phyloP scores from a whole-genome alignment of 495 filamentous ascomycete species.

The Jackrogersella minutella region DNA sequence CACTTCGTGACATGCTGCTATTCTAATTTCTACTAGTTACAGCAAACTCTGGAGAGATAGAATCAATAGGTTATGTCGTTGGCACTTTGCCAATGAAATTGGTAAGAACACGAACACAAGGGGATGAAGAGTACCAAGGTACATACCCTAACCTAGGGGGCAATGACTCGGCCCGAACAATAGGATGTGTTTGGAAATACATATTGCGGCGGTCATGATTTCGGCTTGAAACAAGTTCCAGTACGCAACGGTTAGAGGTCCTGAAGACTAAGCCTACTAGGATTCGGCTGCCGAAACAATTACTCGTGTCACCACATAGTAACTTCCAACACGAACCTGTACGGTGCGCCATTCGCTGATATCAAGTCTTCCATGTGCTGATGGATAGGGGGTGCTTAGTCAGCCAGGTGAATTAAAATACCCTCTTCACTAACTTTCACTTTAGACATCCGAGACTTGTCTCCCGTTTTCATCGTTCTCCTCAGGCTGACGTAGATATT shows the following conservation, averaged over 20 bases:
- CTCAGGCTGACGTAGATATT: not conserved
- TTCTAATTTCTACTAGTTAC: not conserved
- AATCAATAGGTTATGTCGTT: not conserved
- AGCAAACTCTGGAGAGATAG: not conserved
- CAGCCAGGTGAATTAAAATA: not conserved
- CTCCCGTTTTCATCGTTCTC: not conserved
- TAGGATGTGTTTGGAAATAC: not conserved
- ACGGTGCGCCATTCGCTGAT: no score
- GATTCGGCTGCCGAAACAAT: conserved; percentile 31
- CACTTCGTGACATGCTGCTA: not conserved
- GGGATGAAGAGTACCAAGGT: not conserved
- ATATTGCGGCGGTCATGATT: not conserved
- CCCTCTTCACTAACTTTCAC: not conserved
- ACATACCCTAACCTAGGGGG: not conserved
- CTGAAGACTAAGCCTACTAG: not conserved
- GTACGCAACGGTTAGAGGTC: not conserved
- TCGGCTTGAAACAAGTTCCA: not conserved
- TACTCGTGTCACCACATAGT: conserved; percentile 17
- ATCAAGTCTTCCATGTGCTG: no score
- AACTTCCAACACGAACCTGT: not conserved
- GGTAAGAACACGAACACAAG: not conserved
- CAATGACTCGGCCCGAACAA: not conserved
- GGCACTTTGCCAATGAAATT: not conserved
- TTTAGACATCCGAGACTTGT: not conserved
- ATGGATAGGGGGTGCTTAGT: not conserved